Percentiles rank a stretch among this genome's conserved stretches.
Evolutionary conservation across 2,329 filamentous ascomycete genomes (phyloP).

Genomic region (Neurospora sp.): DNA sequence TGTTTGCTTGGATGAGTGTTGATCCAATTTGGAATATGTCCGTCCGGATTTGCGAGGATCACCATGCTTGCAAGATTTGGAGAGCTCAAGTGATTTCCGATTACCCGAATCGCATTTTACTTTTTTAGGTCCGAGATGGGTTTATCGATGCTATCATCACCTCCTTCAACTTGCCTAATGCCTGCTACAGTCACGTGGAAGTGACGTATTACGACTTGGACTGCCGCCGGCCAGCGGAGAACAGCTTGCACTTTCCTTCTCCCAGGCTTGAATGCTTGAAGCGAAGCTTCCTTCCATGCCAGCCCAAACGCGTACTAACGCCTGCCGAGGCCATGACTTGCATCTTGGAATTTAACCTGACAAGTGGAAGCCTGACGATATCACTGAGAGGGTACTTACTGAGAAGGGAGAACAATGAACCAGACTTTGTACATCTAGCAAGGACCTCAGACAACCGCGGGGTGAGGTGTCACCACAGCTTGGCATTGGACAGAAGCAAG

Average conservation of each 20-base stretch:
- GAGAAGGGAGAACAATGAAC: background rate
- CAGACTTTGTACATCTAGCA: background rate
- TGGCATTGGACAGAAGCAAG: background rate
- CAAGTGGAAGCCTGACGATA: background rate
- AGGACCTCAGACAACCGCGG: background rate
- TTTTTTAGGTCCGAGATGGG: background rate
- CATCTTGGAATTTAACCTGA: background rate
- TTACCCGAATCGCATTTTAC: background rate
- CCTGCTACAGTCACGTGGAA: conserved; percentile 10
- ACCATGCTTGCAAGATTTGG: background rate
- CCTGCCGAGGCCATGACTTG: background rate
- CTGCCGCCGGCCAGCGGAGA: background rate
- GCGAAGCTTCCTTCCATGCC: background rate
- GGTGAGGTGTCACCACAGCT: background rate
- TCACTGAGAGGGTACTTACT: background rate
- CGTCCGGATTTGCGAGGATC: background rate
- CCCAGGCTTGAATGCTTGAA: background rate
- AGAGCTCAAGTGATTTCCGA: conserved; percentile 6
- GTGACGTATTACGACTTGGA: conserved; percentile 13
- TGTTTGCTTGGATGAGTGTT: background rate
- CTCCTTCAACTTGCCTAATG: background rate
- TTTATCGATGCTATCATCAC: background rate
- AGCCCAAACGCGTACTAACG: background rate
- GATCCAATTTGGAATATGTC: background rate
- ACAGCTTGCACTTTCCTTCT: background rate